These are phyloP conservation scores for Boletus rubescentipes DNA, from an alignment of 768 basidiomycete species.

Conservation along the genomic window DNA sequence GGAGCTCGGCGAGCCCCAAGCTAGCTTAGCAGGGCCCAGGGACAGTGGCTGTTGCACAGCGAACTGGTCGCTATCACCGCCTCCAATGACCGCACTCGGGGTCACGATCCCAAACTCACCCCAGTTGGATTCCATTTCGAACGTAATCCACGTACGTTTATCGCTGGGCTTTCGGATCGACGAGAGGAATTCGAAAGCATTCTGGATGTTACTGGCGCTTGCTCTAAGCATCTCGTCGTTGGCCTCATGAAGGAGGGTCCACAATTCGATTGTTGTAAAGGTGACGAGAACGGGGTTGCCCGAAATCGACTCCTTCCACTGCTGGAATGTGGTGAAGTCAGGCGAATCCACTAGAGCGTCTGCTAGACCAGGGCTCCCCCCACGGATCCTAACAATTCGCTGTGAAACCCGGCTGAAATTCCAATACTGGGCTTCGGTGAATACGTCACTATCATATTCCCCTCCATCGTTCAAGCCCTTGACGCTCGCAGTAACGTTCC, in stretches of 20 bases:
- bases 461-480: constrained; percentile 9
- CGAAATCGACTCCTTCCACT: not conserved
- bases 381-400: constrained; percentile 5
- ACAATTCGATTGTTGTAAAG: not conserved
- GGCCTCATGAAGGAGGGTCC: constrained; percentile 4
- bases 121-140: not conserved
- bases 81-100: constrained; percentile 2
- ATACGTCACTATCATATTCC: not conserved
- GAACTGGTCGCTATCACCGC: not conserved
- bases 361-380: not conserved
- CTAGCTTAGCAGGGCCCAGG: constrained; percentile 4
- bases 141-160: constrained; percentile 3
- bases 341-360: not conserved
- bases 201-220: constrained; percentile 4
- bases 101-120: constrained; percentile 6
- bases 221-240: not conserved
- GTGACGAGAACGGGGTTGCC: not conserved
- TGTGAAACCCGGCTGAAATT: constrained; percentile 4
- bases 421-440: not conserved
- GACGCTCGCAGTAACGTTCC: constrained; percentile 8
- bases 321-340: not conserved
- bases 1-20: not conserved
- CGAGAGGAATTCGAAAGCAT: constrained; percentile 2
- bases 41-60: not conserved
- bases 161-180: constrained; percentile 1